Percentiles rank a stretch among this genome's conserved stretches.
phyloP scores from a whole-genome alignment of 2,329 filamentous ascomycete species.

The Pseudopithomyces maydicus region DNA sequence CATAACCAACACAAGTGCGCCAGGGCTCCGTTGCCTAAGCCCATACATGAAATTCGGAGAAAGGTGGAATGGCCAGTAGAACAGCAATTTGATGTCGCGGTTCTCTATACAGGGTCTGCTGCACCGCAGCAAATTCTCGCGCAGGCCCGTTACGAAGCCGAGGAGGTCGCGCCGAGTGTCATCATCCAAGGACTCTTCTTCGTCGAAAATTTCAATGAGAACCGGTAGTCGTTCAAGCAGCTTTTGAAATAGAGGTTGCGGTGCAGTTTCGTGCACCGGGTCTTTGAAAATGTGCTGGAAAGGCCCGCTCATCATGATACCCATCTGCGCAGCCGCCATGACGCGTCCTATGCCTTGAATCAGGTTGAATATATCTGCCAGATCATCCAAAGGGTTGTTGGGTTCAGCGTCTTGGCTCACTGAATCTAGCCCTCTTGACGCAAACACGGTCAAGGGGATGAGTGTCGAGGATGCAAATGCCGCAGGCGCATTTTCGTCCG shows the following conservation, averaged over 20 bases:
- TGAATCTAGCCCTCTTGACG: conserved; percentile 33
- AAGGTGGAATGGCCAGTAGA: conserved; percentile 46
- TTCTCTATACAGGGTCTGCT: conserved; percentile 32
- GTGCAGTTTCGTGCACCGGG: conserved; percentile 23
- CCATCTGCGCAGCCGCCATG: conserved; percentile 23
- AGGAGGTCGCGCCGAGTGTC: conserved; percentile 22
- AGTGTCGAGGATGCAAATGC: conserved; percentile 39
- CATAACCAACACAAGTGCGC: conserved; percentile 45
- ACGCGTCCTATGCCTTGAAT: conserved; percentile 42
- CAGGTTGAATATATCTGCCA: conserved; percentile 41
- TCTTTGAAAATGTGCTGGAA: conserved; percentile 29
- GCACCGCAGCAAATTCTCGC: conserved; percentile 24
- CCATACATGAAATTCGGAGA: conserved; percentile 35
- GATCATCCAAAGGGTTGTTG: conserved; percentile 32
- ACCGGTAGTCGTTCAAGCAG: conserved; percentile 25
- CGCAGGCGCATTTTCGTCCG: conserved; percentile 33
- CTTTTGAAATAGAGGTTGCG: conserved; percentile 34
- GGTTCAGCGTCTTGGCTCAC: conserved; percentile 8
- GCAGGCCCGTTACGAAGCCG: conserved; percentile 21
- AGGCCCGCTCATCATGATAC: conserved; percentile 26
- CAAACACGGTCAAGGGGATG: conserved; percentile 38
- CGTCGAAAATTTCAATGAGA: conserved; percentile 26
- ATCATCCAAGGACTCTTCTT: conserved; percentile 22
- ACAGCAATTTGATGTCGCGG: conserved; percentile 42
- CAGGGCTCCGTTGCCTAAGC: conserved; percentile 37